These are phyloP conservation scores for Sporothrix phasma DNA, from an alignment of 2,329 filamentous ascomycete species.

Conservation along the genomic window DNA sequence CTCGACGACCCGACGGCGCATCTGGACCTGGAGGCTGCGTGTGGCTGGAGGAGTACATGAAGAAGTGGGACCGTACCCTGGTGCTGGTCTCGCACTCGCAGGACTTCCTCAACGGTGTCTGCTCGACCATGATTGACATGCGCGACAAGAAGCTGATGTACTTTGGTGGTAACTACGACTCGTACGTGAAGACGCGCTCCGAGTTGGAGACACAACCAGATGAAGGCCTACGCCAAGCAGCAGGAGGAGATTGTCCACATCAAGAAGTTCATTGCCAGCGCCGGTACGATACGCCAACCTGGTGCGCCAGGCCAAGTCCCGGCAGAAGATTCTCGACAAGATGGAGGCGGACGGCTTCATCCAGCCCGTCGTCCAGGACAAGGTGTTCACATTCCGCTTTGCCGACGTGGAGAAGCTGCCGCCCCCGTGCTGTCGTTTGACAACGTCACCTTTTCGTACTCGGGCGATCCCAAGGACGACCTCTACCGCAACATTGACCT, in stretches of 20 bases:
- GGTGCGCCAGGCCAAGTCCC: conserved; percentile 96
- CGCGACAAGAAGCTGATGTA: conserved; percentile 78
- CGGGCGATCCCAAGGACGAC: conserved; percentile 77
- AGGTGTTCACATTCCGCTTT: conserved; percentile 95
- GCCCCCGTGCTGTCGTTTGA: conserved; percentile 95
- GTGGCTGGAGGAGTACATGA: conserved; percentile 98
- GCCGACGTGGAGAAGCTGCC: conserved; percentile 99
- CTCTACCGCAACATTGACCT: conserved; percentile 95
- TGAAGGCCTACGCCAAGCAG: conserved; percentile 98
- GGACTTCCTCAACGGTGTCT: conserved; percentile 99
- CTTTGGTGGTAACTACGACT: conserved; percentile 99
- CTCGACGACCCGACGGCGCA: conserved; percentile 98
- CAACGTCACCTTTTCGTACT: conserved; percentile 96
- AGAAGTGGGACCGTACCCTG: conserved; percentile 98
- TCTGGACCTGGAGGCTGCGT: conserved; percentile 99
- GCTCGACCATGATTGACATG: conserved; percentile 98
- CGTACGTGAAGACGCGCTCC: conserved; percentile 83
- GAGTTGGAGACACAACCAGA: conserved; percentile 98
- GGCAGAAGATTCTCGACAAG: conserved; percentile 99
- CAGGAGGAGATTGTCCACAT: conserved; percentile 99
- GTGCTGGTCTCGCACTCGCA: conserved; percentile 94
- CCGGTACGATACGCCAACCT: conserved; percentile 99
- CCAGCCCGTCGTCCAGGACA: conserved; percentile 74
- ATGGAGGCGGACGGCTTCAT: conserved; percentile 99
- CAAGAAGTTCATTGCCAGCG: conserved; percentile 99